Evolutionary conservation across 1,284 basidiomycete genomes (phyloP).

Genomic region (Vanrija sp.): DNA sequence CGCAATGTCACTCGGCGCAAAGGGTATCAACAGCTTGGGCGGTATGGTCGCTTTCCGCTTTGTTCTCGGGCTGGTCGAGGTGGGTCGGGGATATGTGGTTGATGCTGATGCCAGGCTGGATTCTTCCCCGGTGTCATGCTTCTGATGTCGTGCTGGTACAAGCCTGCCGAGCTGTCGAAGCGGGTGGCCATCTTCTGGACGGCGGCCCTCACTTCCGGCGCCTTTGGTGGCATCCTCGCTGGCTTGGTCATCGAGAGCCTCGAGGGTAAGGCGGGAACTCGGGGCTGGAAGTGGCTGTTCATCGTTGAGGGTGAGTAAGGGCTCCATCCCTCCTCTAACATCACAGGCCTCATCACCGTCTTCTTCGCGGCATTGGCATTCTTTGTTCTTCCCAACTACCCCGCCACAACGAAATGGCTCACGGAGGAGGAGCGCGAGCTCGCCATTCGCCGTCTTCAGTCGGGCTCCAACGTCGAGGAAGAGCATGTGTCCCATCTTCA

Average conservation of each 20-base stretch:
- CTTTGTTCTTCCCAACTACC: conserved; percentile 43
- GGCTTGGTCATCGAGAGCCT: conserved; percentile 12
- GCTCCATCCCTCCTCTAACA: conserved; percentile 26
- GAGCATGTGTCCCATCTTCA: conserved; percentile 28
- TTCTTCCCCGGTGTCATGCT: conserved; percentile 18
- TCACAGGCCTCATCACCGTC: conserved; percentile 26
- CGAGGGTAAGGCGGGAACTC: neutral
- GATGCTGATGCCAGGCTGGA: conserved; percentile 13
- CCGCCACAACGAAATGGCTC: conserved; percentile 30
- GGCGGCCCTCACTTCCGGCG: conserved; percentile 10
- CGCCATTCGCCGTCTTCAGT: conserved; percentile 11
- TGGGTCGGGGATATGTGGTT: neutral
- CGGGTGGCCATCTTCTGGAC: conserved; percentile 23
- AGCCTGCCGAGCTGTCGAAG: conserved; percentile 26
- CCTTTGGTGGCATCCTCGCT: conserved; percentile 25
- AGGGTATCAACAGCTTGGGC: neutral
- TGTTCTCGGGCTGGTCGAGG: conserved; percentile 17
- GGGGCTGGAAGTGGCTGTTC: conserved; percentile 42
- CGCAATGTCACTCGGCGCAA: neutral
- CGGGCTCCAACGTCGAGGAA: conserved; percentile 24
- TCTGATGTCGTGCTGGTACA: conserved; percentile 19
- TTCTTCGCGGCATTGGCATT: conserved; percentile 30
- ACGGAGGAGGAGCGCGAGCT: conserved; percentile 14
- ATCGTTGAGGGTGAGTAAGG: conserved; percentile 44
- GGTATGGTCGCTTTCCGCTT: conserved; percentile 18